Base-by-base conservation (phyloP, 2,329 filamentous ascomycete species). In the Xylaria sp. region DNA sequence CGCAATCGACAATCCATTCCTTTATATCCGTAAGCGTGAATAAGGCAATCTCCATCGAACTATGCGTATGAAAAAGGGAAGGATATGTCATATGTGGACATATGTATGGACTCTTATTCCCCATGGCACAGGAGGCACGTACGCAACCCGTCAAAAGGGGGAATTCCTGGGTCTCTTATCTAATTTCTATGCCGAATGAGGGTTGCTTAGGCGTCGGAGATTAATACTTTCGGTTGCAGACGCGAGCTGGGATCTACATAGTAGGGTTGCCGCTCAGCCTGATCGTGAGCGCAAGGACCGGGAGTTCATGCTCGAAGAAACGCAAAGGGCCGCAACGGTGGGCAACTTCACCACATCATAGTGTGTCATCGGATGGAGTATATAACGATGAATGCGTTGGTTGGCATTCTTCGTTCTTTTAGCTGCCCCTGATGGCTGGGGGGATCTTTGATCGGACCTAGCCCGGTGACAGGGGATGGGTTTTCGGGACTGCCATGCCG, bases 31-130 rank as follows among this genome's bases (percentile, higher is more conserved):
- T 26, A 34, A 41, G 38, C 29, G 26, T 44, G 47, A 39, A 39
- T 48, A 37, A n/a, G 11, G 18, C 39, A 49, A 56, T 58, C 11
- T 56, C n/a, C 19, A 53, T 48, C 55, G 56, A 56, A 58, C 58
- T 3, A 7, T 34, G 22, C 29, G 20, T 26, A 20, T 20, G 19
- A 44, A 45, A 40, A 34, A 39, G 44, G 29, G 4, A 34, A 6
- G 29, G 29, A 34, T 34, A 34, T 34, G 5, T 34, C 11, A 34
- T 34, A 48, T 19, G 48, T 16, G 20, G 20, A 34, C 20, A 18
- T 41, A 46, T 44, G 34, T 53, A 17, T 11, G 24, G 17, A 18
- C 7, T 51, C 18, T 41, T 44, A 24, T n/a, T 24, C 45, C 29
- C 40, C 4, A 13, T n/a, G n/a, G n/a, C n/a, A n/a, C n/a, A n/a